phyloP scores from a whole-genome alignment of 2,329 filamentous ascomycete species.

The Ascochyta pisi region DNA sequence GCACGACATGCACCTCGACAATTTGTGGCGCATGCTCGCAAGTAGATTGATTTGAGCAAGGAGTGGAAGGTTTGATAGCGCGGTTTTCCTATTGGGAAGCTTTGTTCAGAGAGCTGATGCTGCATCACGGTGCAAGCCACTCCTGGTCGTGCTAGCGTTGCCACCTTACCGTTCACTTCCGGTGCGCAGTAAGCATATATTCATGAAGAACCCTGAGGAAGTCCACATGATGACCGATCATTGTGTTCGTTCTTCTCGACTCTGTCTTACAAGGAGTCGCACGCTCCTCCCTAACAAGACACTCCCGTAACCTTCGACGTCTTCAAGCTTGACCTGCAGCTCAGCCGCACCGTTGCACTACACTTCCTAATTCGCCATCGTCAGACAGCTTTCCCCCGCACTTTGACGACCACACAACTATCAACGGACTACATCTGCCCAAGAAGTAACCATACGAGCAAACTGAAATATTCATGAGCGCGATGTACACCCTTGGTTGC shows the following conservation, averaged over 20 bases:
- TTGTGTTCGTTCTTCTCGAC: background rate
- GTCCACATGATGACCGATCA: constrained; percentile 3
- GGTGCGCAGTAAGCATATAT: constrained; percentile 10
- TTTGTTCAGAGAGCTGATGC: constrained; percentile 11
- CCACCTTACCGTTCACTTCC: constrained; percentile 19
- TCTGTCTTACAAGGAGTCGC: background rate
- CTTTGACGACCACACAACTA: background rate
- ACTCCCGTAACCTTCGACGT: background rate
- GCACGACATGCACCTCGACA: background rate
- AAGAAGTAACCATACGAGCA: background rate
- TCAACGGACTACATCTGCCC: background rate
- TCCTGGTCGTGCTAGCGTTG: constrained; percentile 17
- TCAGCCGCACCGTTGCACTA: constrained; percentile 18
- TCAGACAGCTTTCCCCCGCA: background rate
- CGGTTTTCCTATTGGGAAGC: background rate
- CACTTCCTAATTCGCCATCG: constrained; percentile 6
- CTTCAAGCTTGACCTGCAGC: constrained; percentile 1
- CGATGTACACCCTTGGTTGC: background rate
- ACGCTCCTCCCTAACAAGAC: background rate
- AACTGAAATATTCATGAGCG: background rate
- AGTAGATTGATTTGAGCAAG: background rate
- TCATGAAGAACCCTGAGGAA: constrained; percentile 2
- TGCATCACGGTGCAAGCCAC: constrained; percentile 16
- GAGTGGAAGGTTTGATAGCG: background rate
- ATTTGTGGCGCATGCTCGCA: background rate